These are phyloP conservation scores for Sequoiadendron giganteum DNA, from an alignment of 75 land plant species.

Conservation along the genomic window DNA sequence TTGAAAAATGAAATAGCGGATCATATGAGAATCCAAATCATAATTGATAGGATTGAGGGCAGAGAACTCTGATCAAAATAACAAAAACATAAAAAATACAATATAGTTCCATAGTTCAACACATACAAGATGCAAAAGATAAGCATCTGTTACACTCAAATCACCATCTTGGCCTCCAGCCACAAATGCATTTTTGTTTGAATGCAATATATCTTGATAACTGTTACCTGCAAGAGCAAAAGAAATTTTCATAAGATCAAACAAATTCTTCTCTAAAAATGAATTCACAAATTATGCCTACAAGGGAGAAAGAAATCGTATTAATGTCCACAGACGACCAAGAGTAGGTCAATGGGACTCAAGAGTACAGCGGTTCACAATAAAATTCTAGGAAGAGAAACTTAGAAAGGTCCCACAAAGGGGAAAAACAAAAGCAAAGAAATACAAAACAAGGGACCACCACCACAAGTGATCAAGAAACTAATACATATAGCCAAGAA, in stretches of 20 bases:
- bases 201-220: slow-evolving; percentile 81
- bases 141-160: slow-evolving; percentile 81
- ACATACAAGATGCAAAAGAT: slow-evolving; percentile 82
- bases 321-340: too few relatives aligned
- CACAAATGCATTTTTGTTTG: slow-evolving; percentile 70
- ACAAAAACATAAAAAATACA: not conserved
- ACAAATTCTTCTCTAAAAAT: not conserved
- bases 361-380: too few relatives aligned
- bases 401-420: too few relatives aligned
- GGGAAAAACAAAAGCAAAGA: too few relatives aligned
- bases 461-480: too few relatives aligned
- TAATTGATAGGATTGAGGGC: not conserved
- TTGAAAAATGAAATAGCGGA: not conserved
- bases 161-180: slow-evolving; percentile 54
- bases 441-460: too few relatives aligned
- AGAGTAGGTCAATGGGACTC: not conserved
- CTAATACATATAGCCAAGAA: too few relatives aligned
- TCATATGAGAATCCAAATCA: not conserved
- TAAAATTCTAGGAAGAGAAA: too few relatives aligned
- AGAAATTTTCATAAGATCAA: not conserved
- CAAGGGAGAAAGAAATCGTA: not conserved
- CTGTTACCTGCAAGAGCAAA: slow-evolving; percentile 66
- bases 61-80: not conserved
- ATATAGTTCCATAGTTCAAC: not conserved
- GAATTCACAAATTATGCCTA: not conserved